phyloP scores from a whole-genome alignment of 2,329 filamentous ascomycete genomes.

The Proliferodiscus dingleyae region DNA sequence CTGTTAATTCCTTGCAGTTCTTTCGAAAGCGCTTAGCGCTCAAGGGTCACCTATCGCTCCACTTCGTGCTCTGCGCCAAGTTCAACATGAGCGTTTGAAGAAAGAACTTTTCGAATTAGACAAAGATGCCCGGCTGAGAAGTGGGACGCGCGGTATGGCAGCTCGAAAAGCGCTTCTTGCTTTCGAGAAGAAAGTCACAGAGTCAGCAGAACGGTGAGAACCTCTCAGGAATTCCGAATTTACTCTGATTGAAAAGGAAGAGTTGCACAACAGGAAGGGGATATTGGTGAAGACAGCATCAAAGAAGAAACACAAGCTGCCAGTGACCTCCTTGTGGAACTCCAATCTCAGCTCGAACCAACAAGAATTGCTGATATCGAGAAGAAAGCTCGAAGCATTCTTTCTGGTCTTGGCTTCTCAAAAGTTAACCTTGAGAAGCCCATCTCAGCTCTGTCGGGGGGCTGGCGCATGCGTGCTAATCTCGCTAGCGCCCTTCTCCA shows the following conservation, averaged over 20 bases:
- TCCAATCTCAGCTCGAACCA: conserved; percentile 64
- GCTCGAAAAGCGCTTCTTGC: conserved; percentile 70
- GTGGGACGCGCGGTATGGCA: conserved; percentile 68
- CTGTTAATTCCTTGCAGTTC: conserved; percentile 32
- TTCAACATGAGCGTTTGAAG: conserved; percentile 59
- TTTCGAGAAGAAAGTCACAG: conserved; percentile 61
- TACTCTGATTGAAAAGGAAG: conserved; percentile 19
- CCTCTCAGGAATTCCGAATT: not conserved
- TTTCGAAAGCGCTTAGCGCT: conserved; percentile 56
- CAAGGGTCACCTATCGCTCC: conserved; percentile 51
- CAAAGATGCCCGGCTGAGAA: conserved; percentile 68
- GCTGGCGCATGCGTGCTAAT: too few species aligned
- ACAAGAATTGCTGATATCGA: conserved; percentile 61
- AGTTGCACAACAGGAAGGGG: conserved; percentile 47
- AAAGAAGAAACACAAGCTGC: conserved; percentile 65
- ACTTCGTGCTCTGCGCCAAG: conserved; percentile 53
- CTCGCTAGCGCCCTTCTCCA: too few species aligned
- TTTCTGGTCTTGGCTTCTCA: conserved; percentile 68
- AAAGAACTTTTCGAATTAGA: conserved; percentile 63
- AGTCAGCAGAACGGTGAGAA: conserved; percentile 36
- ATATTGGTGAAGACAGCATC: conserved; percentile 52
- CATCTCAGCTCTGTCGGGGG: conserved; percentile 58
- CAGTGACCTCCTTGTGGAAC: conserved; percentile 61
- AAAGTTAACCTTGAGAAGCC: conserved; percentile 54
- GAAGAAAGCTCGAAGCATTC: conserved; percentile 58